Conservation (phyloP, 1,139 yeast genomes). For the Tardiomyces depauwii region DNA sequence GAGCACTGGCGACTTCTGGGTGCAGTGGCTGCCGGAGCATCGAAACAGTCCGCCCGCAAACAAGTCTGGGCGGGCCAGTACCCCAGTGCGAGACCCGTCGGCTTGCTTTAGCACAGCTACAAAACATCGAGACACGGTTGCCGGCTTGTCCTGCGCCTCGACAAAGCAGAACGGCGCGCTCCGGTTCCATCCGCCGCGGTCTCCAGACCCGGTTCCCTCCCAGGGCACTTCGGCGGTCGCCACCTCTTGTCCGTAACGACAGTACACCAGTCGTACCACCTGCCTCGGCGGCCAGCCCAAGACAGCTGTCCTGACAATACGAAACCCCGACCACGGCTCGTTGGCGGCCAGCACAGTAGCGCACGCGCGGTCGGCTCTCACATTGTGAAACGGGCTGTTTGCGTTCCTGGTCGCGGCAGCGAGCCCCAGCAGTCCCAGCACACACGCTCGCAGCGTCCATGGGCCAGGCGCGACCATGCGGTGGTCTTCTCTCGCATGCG, state of each 20-base stretch:
- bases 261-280: neutral
- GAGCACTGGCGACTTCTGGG: slow-evolving; percentile 12
- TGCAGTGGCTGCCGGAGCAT: slow-evolving; percentile 10
- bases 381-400: slow-evolving; percentile 12
- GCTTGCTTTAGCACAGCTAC: neutral
- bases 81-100: slow-evolving; percentile 3
- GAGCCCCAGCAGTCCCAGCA: neutral
- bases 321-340: slow-evolving; percentile 17
- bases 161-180: neutral
- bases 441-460: neutral
- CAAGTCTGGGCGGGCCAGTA: slow-evolving; percentile 10
- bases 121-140: no score
- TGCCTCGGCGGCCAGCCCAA: neutral
- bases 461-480: neutral
- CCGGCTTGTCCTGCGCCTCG: neutral
- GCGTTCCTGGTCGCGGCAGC: slow-evolving; percentile 1
- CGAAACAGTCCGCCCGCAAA: slow-evolving; percentile 18
- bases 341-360: slow-evolving; percentile 13
- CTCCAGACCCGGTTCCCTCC: neutral
- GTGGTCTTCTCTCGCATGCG: no score
- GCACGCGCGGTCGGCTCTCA: slow-evolving; percentile 11
- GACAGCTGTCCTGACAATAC: slow-evolving; percentile 9
- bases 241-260: neutral
- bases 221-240: neutral
- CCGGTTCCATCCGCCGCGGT: neutral